phyloP scores from a whole-genome alignment of 257 asterid species.

The Prunella vulgaris region DNA sequence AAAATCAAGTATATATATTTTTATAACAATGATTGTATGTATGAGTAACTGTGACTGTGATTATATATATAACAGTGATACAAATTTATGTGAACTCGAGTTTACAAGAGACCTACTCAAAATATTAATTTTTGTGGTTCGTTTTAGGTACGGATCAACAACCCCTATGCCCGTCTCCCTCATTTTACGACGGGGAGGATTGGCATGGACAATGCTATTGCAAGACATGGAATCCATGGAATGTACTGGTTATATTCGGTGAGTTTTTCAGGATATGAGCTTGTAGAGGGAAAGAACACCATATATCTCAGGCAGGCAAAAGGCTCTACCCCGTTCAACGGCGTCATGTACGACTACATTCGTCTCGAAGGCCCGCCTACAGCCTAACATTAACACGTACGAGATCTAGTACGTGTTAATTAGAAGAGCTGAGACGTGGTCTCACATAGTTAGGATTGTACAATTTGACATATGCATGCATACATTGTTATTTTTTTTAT shows the following conservation, averaged over 20 bases:
- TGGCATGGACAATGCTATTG: constrained; percentile 69
- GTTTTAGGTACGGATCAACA: constrained; percentile 48
- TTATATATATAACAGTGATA: too few relatives aligned
- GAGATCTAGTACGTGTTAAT: too few relatives aligned
- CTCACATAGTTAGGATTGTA: too few relatives aligned
- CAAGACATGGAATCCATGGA: constrained; percentile 92
- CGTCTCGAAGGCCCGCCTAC: constrained; percentile 58
- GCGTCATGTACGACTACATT: constrained; percentile 65
- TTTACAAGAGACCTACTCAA: too few relatives aligned
- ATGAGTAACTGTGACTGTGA: too few relatives aligned
- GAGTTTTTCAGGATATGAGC: constrained; percentile 31
- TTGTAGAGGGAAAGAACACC: constrained; percentile 39
- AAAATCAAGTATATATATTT: too few relatives aligned
- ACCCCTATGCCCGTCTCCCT: constrained; percentile 13
- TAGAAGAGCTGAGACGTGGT: too few relatives aligned
- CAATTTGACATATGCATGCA: too few relatives aligned
- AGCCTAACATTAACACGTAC: neutral
- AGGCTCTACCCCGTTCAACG: constrained; percentile 34
- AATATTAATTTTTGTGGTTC: neutral
- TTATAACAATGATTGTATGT: too few relatives aligned
- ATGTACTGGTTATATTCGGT: constrained; percentile 35
- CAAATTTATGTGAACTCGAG: too few relatives aligned
- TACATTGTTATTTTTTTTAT: too few relatives aligned
- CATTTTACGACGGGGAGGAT: constrained; percentile 39
- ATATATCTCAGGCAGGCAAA: constrained; percentile 49